A percentile compares a stretch with the other conserved stretches of the same genome.
These are phyloP conservation scores for Cucurbita moschata DNA, from an alignment of 306 rosid genomes.

Conservation along the genomic window DNA sequence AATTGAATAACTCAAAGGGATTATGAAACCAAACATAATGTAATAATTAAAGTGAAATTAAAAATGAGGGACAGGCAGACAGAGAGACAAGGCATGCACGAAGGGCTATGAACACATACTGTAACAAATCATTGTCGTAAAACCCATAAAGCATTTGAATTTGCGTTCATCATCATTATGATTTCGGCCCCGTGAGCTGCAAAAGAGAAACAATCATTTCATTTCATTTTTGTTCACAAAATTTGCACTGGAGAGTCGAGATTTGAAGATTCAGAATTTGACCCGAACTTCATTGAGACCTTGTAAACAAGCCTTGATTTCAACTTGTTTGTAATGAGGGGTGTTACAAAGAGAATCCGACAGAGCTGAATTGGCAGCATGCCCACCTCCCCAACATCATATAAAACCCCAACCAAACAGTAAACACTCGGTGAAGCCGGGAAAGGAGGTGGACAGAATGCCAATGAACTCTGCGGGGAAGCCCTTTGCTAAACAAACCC, in stretches of 20 bases:
- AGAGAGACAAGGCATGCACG: conserved; percentile 4
- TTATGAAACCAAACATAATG: background rate
- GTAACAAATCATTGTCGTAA: background rate
- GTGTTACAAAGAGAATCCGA: conserved; percentile 65
- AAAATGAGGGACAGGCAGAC: background rate
- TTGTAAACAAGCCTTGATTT: background rate
- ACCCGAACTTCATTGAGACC: background rate
- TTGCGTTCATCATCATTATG: background rate
- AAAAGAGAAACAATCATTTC: background rate
- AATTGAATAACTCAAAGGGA: background rate
- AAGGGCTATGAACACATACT: background rate
- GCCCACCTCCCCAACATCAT: conserved; percentile 66
- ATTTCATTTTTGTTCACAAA: background rate
- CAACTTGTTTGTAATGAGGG: conserved; percentile 4
- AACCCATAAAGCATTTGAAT: background rate
- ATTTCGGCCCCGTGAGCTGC: background rate
- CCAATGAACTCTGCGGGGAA: conserved; percentile 75
- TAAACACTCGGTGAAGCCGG: background rate
- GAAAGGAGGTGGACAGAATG: conserved; percentile 96
- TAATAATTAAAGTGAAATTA: background rate
- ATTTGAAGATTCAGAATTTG: background rate
- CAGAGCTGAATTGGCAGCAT: conserved; percentile 87
- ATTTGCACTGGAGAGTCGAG: background rate
- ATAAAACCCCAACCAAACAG: too few species aligned
- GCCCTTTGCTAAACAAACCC: conserved; percentile 52